Evolutionary conservation across 768 basidiomycete species (phyloP).

Genomic region (Suillus decipiens): DNA sequence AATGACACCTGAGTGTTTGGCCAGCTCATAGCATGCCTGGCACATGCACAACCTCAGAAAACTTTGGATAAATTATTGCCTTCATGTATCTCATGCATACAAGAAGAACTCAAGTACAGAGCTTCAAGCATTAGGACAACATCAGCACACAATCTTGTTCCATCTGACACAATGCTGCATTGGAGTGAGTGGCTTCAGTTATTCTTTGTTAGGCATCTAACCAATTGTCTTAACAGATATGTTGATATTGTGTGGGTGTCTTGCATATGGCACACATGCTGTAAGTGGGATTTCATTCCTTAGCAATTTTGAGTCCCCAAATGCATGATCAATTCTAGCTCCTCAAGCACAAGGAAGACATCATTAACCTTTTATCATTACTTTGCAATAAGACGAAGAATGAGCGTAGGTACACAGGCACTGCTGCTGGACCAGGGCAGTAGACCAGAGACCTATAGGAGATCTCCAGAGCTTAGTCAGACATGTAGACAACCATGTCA

Average conservation of each 20-base stretch:
- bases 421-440: no score
- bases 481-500: no score
- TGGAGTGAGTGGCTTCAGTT: slow-evolving; percentile 65
- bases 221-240: slow-evolving; percentile 52
- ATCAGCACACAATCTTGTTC: slow-evolving; percentile 67
- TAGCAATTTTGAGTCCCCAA: not conserved
- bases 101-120: slow-evolving; percentile 85
- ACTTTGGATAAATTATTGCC: slow-evolving; percentile 81
- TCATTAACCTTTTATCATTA: slow-evolving; percentile 61
- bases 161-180: slow-evolving; percentile 87
- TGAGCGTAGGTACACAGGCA: slow-evolving; percentile 85
- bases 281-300: slow-evolving; percentile 40
- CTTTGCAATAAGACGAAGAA: slow-evolving; percentile 81
- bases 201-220: not conserved
- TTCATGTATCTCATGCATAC: slow-evolving; percentile 73
- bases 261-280: slow-evolving; percentile 69
- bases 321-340: slow-evolving; percentile 44
- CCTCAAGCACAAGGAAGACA: slow-evolving; percentile 63
- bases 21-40: slow-evolving; percentile 82
- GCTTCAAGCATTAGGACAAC: slow-evolving; percentile 86
- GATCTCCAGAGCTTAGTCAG: no score
- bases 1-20: slow-evolving; percentile 92
- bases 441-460: no score
- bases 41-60: slow-evolving; percentile 73
- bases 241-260: slow-evolving; percentile 77